Conservation (phyloP, 2,329 filamentous ascomycete species). For the Hymenoscyphus linearis region DNA sequence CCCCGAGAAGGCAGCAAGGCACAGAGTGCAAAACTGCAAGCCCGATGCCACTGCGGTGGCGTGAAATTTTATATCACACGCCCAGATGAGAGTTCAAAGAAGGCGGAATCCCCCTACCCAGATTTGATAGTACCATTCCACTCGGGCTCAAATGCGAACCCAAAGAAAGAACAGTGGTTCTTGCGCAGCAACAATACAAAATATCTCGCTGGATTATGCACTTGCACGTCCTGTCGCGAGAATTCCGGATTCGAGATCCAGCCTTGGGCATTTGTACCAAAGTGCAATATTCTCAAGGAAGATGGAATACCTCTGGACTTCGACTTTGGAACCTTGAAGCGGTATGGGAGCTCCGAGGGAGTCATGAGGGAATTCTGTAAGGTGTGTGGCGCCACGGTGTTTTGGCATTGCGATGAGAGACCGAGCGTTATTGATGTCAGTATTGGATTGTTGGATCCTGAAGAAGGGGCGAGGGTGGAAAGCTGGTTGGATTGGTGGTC, state of each 20-base stretch:
- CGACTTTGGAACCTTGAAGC: conserved; percentile 41
- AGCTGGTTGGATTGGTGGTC: conserved; percentile 59
- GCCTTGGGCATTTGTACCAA: conserved; percentile 59
- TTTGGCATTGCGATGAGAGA: conserved; percentile 52
- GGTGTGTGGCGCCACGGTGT: conserved; percentile 57
- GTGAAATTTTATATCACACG: conserved; percentile 53
- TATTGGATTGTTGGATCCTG: conserved; percentile 49
- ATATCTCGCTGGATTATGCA: conserved; percentile 56
- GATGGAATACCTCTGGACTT: conserved; percentile 31
- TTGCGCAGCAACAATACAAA: conserved; percentile 33
- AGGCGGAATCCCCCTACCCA: conserved; percentile 44
- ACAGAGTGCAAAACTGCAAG: conserved; percentile 33
- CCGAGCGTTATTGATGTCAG: conserved; percentile 58
- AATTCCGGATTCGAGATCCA: conserved; percentile 58
- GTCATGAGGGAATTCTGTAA: conserved; percentile 57
- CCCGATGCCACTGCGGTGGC: conserved; percentile 48
- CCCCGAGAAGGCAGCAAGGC: neutral
- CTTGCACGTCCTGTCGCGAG: conserved; percentile 57
- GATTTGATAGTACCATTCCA: conserved; percentile 49
- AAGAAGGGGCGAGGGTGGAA: conserved; percentile 49
- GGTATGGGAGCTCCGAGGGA: conserved; percentile 48
- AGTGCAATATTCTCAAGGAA: conserved; percentile 48
- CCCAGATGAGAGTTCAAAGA: conserved; percentile 43
- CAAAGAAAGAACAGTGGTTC: conserved; percentile 26
- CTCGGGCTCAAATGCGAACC: conserved; percentile 36